phyloP scores from a whole-genome alignment of 2,329 filamentous ascomycete genomes.

The Stemphylium vesicarium region DNA sequence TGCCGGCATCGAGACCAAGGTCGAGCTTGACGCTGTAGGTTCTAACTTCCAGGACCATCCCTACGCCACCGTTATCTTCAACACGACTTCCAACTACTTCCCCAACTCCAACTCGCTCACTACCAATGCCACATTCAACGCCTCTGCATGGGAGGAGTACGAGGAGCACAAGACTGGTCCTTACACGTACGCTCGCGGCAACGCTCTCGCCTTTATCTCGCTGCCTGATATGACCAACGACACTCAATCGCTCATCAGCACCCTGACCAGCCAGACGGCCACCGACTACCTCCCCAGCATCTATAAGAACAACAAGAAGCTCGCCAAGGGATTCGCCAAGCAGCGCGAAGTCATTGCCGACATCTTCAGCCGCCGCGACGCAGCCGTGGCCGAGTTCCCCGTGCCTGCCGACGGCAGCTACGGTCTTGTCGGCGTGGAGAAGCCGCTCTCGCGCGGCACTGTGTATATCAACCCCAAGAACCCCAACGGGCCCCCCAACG shows the following conservation, averaged over 20 bases:
- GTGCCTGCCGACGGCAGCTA: constrained; percentile 46
- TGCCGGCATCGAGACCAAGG: constrained; percentile 32
- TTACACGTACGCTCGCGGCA: constrained; percentile 33
- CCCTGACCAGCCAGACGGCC: constrained; percentile 16
- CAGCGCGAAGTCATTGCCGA: constrained; percentile 32
- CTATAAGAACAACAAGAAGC: constrained; percentile 30
- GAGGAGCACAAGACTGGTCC: constrained; percentile 41
- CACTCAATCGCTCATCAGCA: constrained; percentile 7
- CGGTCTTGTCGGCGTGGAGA: constrained; percentile 39
- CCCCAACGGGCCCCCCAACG: constrained; percentile 36
- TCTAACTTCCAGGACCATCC: constrained; percentile 46
- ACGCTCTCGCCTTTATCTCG: constrained; percentile 33
- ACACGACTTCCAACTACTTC: constrained; percentile 27
- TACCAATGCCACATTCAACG: constrained; percentile 44
- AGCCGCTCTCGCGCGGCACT: constrained; percentile 43
- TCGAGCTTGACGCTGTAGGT: constrained; percentile 41
- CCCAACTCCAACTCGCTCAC: constrained; percentile 30
- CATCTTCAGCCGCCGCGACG: constrained; percentile 31
- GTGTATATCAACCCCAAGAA: constrained; percentile 43
- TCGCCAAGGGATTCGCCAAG: constrained; percentile 28
- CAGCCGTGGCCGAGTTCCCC: constrained; percentile 34
- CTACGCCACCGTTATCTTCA: constrained; percentile 30
- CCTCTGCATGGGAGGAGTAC: constrained; percentile 40
- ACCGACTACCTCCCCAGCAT: constrained; percentile 29
- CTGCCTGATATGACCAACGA: constrained; percentile 32